A percentile compares a stretch with the other conserved stretches of the same genome.
These are phyloP conservation scores for Pinus albicaulis DNA, from an alignment of 75 land plant species.

Conservation along the genomic window DNA sequence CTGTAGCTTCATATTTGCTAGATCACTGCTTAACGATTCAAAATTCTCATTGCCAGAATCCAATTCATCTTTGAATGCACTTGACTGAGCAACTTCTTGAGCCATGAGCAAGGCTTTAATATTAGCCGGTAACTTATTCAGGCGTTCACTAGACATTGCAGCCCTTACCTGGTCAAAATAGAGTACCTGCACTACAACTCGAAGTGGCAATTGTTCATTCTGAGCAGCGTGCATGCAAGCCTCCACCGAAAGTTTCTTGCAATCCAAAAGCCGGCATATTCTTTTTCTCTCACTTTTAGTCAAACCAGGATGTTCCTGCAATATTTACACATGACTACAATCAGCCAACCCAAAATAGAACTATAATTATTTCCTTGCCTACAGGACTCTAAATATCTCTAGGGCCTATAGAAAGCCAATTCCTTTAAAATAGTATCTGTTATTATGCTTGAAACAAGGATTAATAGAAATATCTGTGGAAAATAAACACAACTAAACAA, in stretches of 20 bases:
- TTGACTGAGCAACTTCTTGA: conserved; percentile 14
- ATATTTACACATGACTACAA: neutral
- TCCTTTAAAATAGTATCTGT: too few relatives aligned
- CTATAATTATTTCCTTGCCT: neutral
- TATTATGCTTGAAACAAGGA: neutral
- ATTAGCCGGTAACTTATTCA: conserved; percentile 58
- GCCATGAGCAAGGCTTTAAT: conserved; percentile 60
- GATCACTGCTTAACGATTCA: conserved; percentile 17
- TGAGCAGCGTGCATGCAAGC: conserved; percentile 84
- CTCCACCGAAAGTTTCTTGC: conserved; percentile 79
- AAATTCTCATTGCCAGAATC: conserved; percentile 63
- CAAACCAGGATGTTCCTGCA: conserved; percentile 66
- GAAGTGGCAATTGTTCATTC: conserved; percentile 62
- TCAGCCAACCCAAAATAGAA: neutral
- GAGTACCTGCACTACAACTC: conserved; percentile 78
- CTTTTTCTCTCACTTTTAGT: conserved; percentile 60
- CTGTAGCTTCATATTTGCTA: conserved; percentile 55
- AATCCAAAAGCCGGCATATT: conserved; percentile 63
- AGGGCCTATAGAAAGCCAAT: too few relatives aligned
- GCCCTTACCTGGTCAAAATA: conserved; percentile 83
- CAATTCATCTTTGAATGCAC: conserved; percentile 51
- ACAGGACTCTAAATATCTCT: neutral
- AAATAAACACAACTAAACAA: neutral
- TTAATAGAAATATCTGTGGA: neutral
- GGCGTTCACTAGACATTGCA: conserved; percentile 41